Percentiles rank a stretch among this genome's conserved stretches.
These are phyloP conservation scores for Chenopodium quinoa DNA, from an alignment of 148 eudicot genomes.

Conservation along the genomic window DNA sequence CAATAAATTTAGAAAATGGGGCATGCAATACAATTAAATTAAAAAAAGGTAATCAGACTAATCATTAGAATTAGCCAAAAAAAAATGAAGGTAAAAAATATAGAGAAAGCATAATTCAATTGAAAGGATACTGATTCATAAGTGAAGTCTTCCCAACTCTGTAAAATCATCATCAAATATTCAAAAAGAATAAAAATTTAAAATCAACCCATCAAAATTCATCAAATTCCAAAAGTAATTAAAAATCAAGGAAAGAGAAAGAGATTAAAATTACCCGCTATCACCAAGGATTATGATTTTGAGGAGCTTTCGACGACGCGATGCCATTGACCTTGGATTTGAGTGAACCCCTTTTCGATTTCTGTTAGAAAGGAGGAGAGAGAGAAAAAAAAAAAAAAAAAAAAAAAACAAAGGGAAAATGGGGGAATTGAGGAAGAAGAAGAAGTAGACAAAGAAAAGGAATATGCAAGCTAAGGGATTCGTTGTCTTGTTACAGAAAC, in stretches of 20 bases:
- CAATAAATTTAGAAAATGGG: neutral
- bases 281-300: slow-evolving; percentile 72
- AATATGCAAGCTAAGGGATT: slow-evolving; percentile 20
- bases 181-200: neutral
- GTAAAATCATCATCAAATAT: slow-evolving; percentile 27
- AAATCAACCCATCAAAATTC: slow-evolving; percentile 10
- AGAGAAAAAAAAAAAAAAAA: neutral
- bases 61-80: neutral
- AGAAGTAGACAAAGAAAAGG: neutral
- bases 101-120: neutral
- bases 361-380: neutral
- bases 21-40: neutral
- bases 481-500: neutral
- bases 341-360: neutral
- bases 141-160: slow-evolving; percentile 78
- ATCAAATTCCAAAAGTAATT: neutral
- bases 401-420: neutral
- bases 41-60: neutral
- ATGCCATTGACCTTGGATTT: slow-evolving; percentile 43
- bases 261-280: slow-evolving; percentile 42
- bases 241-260: neutral
- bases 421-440: neutral
- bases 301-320: slow-evolving; percentile 68
- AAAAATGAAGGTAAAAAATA: no score
- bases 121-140: slow-evolving; percentile 72